A percentile compares a stretch with the other conserved stretches of the same genome.
These are phyloP conservation scores for Malania oleifera DNA, from an alignment of 164 flowering plant species.

Conservation along the genomic window DNA sequence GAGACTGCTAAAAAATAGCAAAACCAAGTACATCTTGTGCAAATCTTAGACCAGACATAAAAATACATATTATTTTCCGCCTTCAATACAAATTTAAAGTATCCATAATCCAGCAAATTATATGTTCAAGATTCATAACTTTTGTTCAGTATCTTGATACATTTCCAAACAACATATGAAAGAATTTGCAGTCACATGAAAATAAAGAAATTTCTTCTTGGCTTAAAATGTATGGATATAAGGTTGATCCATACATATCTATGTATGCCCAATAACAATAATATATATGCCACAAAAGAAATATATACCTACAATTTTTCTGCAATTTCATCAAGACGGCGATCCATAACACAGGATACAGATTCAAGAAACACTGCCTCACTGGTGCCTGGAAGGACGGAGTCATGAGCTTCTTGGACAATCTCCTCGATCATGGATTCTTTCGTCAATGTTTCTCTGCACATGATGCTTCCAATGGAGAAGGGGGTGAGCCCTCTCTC, in stretches of 20 bases:
- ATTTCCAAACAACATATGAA: not conserved
- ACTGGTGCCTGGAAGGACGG: constrained; percentile 35
- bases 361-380: constrained; percentile 42
- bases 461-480: constrained; percentile 53
- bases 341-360: constrained; percentile 43
- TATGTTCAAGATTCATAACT: not conserved
- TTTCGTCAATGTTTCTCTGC: constrained; percentile 40
- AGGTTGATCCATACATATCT: constrained; percentile 12
- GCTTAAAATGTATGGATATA: not conserved
- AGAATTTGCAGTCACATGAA: not conserved
- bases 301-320: not conserved
- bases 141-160: not conserved
- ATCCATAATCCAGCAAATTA: too few relatives aligned
- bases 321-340: constrained; percentile 31
- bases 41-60: too few relatives aligned
- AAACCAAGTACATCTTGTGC: too few relatives aligned
- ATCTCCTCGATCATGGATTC: constrained; percentile 49
- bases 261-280: too few relatives aligned
- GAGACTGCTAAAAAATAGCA: too few relatives aligned
- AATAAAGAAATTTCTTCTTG: not conserved
- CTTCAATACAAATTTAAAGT: too few relatives aligned
- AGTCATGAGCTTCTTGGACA: constrained; percentile 38
- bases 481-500: constrained; percentile 43
- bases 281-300: not conserved
- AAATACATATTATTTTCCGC: too few relatives aligned